Evolutionary conservation across 257 asterid species (phyloP).

Genomic region (Paraleonurus japonicus): DNA sequence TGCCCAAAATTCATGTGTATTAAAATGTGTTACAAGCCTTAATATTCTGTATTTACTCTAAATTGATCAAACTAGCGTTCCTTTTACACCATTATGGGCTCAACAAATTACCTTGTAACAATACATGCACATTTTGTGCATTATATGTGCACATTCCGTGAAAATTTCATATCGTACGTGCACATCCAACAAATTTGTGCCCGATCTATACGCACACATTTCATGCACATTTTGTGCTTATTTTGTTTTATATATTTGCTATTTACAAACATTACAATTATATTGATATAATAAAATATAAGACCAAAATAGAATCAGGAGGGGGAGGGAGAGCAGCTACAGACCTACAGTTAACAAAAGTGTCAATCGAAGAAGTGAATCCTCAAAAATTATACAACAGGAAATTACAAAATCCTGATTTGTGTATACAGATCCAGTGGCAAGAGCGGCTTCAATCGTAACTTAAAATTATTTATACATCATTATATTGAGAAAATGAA

Average conservation of each 20-base stretch:
- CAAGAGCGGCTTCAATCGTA: conserved; percentile 15
- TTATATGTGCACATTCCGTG: no score
- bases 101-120: not conserved
- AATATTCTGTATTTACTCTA: not conserved
- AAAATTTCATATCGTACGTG: no score
- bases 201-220: no score
- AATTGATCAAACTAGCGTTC: not conserved
- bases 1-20: not conserved
- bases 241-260: no score
- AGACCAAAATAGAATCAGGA: no score
- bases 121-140: no score
- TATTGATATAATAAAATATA: no score
- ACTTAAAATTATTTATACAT: conserved; percentile 16
- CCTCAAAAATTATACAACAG: conserved; percentile 24
- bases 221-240: no score
- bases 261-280: no score
- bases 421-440: conserved; percentile 25
- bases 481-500: not conserved
- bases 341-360: not conserved
- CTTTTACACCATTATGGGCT: not conserved
- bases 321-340: no score
- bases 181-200: no score
- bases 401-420: conserved; percentile 30
- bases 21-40: not conserved
- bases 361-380: conserved; percentile 3